A percentile compares a stretch with the other conserved stretches of the same genome.
Evolutionary conservation across 352 stramenopile genomes (phyloP).

Genomic region (Phytopythium aichiense): DNA sequence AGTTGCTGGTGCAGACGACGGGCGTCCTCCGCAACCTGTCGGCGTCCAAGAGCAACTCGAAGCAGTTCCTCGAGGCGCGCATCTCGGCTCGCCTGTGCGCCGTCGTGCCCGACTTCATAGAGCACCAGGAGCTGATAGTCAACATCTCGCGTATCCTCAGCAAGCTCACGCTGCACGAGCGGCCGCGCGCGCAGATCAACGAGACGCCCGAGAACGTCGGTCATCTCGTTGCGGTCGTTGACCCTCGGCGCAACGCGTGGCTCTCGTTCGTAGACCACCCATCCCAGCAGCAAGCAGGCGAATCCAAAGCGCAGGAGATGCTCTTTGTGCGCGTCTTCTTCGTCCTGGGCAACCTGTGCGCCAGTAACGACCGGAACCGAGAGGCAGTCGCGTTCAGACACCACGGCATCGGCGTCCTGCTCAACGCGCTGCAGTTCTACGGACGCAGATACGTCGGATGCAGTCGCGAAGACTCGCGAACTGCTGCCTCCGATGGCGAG

Average conservation of each 20-base stretch:
- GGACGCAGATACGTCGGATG: constrained; percentile 21
- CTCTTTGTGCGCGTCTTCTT: constrained; percentile 80
- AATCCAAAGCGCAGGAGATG: constrained; percentile 41
- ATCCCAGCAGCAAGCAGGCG: constrained; percentile 22
- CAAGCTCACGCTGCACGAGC: constrained; percentile 79
- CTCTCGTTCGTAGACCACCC: constrained; percentile 22
- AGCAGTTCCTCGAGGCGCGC: constrained; percentile 63
- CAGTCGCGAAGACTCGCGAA: neutral
- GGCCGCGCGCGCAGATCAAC: constrained; percentile 68
- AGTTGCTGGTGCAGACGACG: constrained; percentile 69
- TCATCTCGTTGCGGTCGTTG: constrained; percentile 46
- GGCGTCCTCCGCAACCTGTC: constrained; percentile 66
- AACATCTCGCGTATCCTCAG: constrained; percentile 77
- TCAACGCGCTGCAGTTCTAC: constrained; percentile 47
- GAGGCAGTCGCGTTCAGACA: constrained; percentile 30
- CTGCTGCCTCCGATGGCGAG: neutral
- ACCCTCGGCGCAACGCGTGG: constrained; percentile 29
- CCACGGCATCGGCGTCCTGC: constrained; percentile 26
- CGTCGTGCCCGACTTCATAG: constrained; percentile 36
- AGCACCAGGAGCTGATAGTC: constrained; percentile 66
- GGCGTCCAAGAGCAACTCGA: constrained; percentile 49
- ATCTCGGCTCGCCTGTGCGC: constrained; percentile 46
- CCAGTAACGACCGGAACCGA: constrained; percentile 78
- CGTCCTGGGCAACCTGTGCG: constrained; percentile 83
- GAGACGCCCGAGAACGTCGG: constrained; percentile 28